Base-by-base conservation (phyloP, 768 basidiomycete genomes). In the Paxillus ammoniavirescens region DNA sequence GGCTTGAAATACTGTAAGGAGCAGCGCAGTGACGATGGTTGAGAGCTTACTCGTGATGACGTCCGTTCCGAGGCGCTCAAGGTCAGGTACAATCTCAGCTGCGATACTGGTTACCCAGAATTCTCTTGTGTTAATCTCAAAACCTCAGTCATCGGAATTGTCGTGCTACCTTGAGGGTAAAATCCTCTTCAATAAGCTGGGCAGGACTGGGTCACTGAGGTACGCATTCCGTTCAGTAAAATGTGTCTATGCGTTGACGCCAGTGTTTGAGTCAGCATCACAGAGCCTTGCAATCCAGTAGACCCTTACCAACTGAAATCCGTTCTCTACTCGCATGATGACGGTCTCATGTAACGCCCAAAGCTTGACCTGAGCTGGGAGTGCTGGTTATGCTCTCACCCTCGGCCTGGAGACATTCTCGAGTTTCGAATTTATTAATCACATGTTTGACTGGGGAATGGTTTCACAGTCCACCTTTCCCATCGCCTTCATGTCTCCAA, bases 141-240 rank as follows among this genome's bases (percentile, higher is more conserved):
- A 47, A 15, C 8, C 17, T 23, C 23, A 15, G 48, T n/a, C 2
- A 5, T 21, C 8, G 3, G 14, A 37, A 44, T n/a, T 17, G 15
- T 59, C 71, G 23, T 21, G 21, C 21, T 55, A 81, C 78, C 64
- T 71, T 23, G 62, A 36, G 4, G 88, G 85, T 1, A 89, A 58
- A 8, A 80, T 61, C 31, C 88, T 77, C 65, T 77, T 79, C 51
- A 91, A 65, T 21, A 92, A 65, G 38, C 70, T 69, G 8, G 85
- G 83, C 5, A 92, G 71, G 7, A 83, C 84, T 0, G 79, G 76
- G 63, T 92, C 89, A 23, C 76, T 69, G 35, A 74, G 72, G 60
- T 83, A 89, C 4, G 82, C 80, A 66, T 89, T 82, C 35, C 75
- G 77, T 57, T 85, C 82, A 0, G 66, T 66, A 59, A 81, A 82